These are phyloP conservation scores for Reticulascus tulasneorum DNA, from an alignment of 2,329 filamentous ascomycete species.

Conservation along the genomic window DNA sequence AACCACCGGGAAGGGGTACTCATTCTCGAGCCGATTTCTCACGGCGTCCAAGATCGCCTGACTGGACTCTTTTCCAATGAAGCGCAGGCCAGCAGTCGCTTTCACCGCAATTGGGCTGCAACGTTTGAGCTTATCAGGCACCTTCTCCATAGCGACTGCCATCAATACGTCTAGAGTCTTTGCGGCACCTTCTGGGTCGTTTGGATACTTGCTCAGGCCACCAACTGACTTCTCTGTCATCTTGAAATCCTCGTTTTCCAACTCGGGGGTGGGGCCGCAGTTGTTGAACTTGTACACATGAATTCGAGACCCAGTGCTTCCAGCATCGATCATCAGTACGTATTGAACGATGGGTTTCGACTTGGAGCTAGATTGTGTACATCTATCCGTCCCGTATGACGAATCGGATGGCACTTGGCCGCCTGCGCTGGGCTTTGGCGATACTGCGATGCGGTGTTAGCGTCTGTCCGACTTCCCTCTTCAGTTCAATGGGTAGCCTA, in stretches of 20 bases:
- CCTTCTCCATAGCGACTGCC: slow-evolving; percentile 76
- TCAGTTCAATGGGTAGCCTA: slow-evolving; percentile 20
- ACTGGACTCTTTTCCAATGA: slow-evolving; percentile 78
- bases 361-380: slow-evolving; percentile 76
- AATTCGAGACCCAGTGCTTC: slow-evolving; percentile 94
- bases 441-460: slow-evolving; percentile 18
- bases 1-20: slow-evolving; percentile 93
- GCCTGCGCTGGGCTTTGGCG: slow-evolving; percentile 16
- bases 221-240: slow-evolving; percentile 85
- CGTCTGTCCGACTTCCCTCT: slow-evolving; percentile 2
- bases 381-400: slow-evolving; percentile 66
- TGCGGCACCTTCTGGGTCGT: slow-evolving; percentile 82
- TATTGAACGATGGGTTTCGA: slow-evolving; percentile 96
- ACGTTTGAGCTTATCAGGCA: slow-evolving; percentile 84
- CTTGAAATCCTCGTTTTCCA: slow-evolving; percentile 89
- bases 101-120: slow-evolving; percentile 97
- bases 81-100: slow-evolving; percentile 88
- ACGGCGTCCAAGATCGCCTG: slow-evolving; percentile 83
- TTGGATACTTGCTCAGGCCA: slow-evolving; percentile 80
- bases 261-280: slow-evolving; percentile 89
- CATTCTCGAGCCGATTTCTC: slow-evolving; percentile 74
- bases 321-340: slow-evolving; percentile 97
- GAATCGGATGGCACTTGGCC: slow-evolving; percentile 57
- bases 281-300: slow-evolving; percentile 99
- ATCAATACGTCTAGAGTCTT: slow-evolving; percentile 85